Evolutionary conservation across 805 yeast species (phyloP), one percentile per base, ranked within the genome.

Genomic region (Monosporozyma yasuniensis): DNA sequence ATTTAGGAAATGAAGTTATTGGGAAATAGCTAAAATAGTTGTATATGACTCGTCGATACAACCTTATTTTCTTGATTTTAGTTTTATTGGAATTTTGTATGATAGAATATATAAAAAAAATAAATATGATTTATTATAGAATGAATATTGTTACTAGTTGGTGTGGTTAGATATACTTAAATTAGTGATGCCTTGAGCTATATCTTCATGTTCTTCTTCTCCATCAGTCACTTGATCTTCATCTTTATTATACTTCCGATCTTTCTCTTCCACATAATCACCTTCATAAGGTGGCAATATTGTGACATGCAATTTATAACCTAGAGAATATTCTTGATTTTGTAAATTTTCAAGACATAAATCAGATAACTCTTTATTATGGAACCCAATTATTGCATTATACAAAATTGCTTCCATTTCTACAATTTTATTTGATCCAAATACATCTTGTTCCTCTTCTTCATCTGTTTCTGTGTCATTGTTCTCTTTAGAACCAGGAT

Each of bases 331-430:
- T 47, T 65, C 68, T 47, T 63, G 63, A 45, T 55, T 61, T 44
- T 56, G 57, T 42, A 65, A 52, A 28, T 55, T 50, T 28, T 58
- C 55, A 16, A 56, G 46, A 44, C 66, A 61, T 19, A 56, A 14
- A 19, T 63, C 64, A 47, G 58, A 57, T 22, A 61, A 52, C 41
- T 61, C 65, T 43, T 61, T 56, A 25, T 61, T 61, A 52, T 63
- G 61, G 47, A 65, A 65, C 4, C 69, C 69, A 6, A 65, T 58
- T 25, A 65, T 57, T n/a, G 69, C 69, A 46, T 59, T 63, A 53
- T 61, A 65, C 19, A 55, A 50, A 6, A 65, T 61, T 14, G 61
- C 61, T 21, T 52, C 57, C 37, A 54, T 60, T 19, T 51, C 52
- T 6, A 32, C 25, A 27, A 19, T 21, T 28, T 42, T 32, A 28